Percentiles rank a stretch among this genome's conserved stretches.
Conservation (phyloP, 306 rosid genomes). For the Quercus engelmannii region DNA sequence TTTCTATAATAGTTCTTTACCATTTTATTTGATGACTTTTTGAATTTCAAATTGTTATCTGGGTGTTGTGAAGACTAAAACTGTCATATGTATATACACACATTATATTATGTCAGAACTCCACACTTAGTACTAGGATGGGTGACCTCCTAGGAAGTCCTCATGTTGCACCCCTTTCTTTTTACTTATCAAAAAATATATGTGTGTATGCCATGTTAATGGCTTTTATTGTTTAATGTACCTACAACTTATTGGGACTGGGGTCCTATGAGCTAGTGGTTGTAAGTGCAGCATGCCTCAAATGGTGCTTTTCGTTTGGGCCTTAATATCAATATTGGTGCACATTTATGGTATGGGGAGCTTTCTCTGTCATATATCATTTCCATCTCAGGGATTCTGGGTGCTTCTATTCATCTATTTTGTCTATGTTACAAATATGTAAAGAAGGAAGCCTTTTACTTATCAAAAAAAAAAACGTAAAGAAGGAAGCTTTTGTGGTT, state of each 20-base stretch:
- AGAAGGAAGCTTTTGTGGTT: conserved; percentile 9
- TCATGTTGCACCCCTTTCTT: no score
- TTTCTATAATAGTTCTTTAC: conserved; percentile 1
- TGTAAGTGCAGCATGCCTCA: neutral
- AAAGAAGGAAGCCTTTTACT: neutral
- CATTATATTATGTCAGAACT: no score
- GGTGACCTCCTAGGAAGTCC: no score
- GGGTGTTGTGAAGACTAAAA: neutral
- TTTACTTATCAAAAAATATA: no score
- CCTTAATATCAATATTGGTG: neutral
- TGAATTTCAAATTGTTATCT: conserved; percentile 1
- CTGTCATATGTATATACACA: neutral
- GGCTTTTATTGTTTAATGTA: neutral
- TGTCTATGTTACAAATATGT: neutral
- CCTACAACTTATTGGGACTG: neutral
- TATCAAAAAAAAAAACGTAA: neutral
- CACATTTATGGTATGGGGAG: neutral
- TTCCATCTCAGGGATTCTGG: neutral
- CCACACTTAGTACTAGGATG: no score
- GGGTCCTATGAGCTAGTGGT: neutral
- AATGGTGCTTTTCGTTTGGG: neutral
- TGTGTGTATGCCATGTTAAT: neutral
- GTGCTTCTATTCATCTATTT: neutral
- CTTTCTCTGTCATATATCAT: neutral
- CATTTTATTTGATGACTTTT: conserved; percentile 5